Conservation (phyloP, 169 alveolate species). For the Babesia bovis region DNA sequence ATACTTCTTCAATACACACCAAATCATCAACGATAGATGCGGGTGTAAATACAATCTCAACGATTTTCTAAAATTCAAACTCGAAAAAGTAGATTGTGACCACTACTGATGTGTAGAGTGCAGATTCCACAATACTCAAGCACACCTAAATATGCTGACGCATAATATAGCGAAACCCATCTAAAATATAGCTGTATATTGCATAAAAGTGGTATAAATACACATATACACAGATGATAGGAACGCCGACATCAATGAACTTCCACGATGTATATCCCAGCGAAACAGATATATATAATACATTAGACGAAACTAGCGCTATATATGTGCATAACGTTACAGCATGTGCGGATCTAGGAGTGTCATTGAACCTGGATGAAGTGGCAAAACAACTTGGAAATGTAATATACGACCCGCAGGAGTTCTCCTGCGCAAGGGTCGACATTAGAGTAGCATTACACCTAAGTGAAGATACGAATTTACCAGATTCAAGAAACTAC, state of each 20-base stretch:
- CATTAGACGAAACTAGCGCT: too few relatives aligned
- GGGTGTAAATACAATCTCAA: constrained; percentile 64
- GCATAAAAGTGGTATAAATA: too few relatives aligned
- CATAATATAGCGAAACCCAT: too few relatives aligned
- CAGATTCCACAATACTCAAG: too few relatives aligned
- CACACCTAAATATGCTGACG: too few relatives aligned
- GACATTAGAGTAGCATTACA: constrained; percentile 61
- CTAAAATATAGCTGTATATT: too few relatives aligned
- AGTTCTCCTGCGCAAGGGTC: constrained; percentile 74
- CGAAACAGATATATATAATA: too few relatives aligned
- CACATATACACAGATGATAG: too few relatives aligned
- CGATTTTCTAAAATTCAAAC: constrained; percentile 28
- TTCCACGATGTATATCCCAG: too few relatives aligned
- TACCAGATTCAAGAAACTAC: constrained; percentile 33
- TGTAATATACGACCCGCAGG: constrained; percentile 71
- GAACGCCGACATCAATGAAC: too few relatives aligned
- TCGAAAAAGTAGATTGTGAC: constrained; percentile 60
- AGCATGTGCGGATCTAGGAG: constrained; percentile 67
- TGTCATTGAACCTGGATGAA: constrained; percentile 58
- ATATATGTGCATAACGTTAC: constrained; percentile 73
- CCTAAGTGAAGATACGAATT: background rate
- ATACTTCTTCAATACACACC: constrained; percentile 66
- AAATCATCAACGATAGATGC: constrained; percentile 62
- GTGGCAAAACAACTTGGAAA: constrained; percentile 58
- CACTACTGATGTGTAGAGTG: constrained; percentile 51